Evolutionary conservation across 179 eudicot genomes (phyloP), one percentile per base, ranked within the genome.

Genomic region (Silene vulgaris): DNA sequence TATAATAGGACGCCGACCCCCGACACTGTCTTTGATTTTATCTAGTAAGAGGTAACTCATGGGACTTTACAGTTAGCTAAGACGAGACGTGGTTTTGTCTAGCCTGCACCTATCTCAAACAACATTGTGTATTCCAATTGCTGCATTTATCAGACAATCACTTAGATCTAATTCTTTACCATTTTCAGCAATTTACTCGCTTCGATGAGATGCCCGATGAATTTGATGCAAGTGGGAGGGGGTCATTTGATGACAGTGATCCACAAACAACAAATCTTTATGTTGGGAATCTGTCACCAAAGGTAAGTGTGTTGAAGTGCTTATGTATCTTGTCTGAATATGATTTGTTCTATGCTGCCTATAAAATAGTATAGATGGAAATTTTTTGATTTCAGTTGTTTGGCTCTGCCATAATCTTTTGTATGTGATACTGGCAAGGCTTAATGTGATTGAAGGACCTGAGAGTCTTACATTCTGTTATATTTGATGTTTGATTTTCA

Each of bases 171-270:
- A 70, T 64, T 52, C 12, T 35, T 57, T 43, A 17, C 19, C 64
- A 37, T 79, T 80, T 83, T 29, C 89, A 89, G 97, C 85, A 81
- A 57, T 82, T 91, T 28, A 87, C 84, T 80, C 90, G 97, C 77
- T 93, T 93, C 68, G 97, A 95, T 85, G 99, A 95, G 83, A 86
- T 90, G 35, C 97, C 97, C 20, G 96, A 93, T 85, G 97, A 90
- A 43, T 88, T 93, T 85, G 99, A 95, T 86, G 89, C 89, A 30
- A 89, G 82, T 81, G 97, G 97, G 59, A 92, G 88, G 79, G 99
- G 97, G 35, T 95, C 97, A 62, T 93, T 95, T 89, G 99, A 95
- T 84, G 97, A 95, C 65, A 96, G 97, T 79, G 99, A 95, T 80
- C 97, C 99, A 73, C 97, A 88, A 76, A 95, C 99, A 17, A 95